Evolutionary conservation across 2,329 filamentous ascomycete species (phyloP), one percentile per base, ranked within the genome.

Genomic region (Scleromitrula shiraiana): DNA sequence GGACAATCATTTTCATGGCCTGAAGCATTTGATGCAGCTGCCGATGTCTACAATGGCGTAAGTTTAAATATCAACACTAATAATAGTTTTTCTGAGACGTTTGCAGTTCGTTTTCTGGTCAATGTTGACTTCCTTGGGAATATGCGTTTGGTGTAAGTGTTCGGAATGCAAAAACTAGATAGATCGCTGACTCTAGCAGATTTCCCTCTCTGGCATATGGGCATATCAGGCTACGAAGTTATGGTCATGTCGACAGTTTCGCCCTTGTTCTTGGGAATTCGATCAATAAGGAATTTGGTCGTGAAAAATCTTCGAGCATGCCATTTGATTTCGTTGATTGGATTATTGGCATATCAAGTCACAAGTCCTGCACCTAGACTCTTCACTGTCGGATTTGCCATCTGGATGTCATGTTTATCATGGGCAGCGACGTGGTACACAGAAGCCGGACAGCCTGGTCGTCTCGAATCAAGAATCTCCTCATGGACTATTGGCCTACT

Each of bases 161-260:
- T 30, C 36, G 33, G 39, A 19, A 29, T 23, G 27, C 20, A 38
- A 27, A 22, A 27, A 36, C 24, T 30, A 27, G 36, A 36, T 19
- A 30, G 27, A n/a, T 23, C 24, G 51, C 47, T 57, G 45, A 58
- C 37, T 38, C 36, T 35, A 14, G 29, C 53, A 88, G 85, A 94
- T 67, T 98, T 98, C 65, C 93, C 93, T 12, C 78, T 98, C 9
- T 98, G 93, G 93, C 82, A 96, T 65, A 98, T 98, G 93, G 93
- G 93, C 23, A 94, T 98, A 52, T 97, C 91, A 4, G 93, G 93
- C 53, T 98, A 93, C 63, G 93, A 98, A 68, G 84, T 82, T 36
- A 75, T 95, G 56, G 83, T 98, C 61, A 84, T 97, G 80, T 79
- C 77, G 41, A 91, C 88, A 3, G 67, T 91, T 43, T 86, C 90